Evolutionary conservation across 768 basidiomycete genomes (phyloP).

Genomic region (Amanita muscaria): DNA sequence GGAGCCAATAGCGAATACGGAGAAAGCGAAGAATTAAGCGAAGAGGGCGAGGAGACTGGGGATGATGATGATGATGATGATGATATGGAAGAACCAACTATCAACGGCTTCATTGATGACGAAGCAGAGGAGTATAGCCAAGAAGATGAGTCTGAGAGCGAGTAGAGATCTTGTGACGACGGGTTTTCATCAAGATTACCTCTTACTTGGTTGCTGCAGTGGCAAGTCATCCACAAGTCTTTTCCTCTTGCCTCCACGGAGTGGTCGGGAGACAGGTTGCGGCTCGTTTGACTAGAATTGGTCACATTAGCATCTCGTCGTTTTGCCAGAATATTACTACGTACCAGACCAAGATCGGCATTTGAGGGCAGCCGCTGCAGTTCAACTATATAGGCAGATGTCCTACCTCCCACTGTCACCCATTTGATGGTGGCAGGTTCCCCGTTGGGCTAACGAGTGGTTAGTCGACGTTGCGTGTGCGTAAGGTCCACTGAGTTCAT

Average conservation of each 20-base stretch:
- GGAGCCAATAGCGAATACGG: conserved; percentile 54
- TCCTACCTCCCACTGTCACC: conserved; percentile 69
- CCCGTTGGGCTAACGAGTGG: conserved; percentile 48
- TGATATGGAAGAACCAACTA: conserved; percentile 30
- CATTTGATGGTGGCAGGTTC: conserved; percentile 64
- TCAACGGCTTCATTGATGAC: conserved; percentile 52
- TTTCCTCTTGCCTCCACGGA: conserved; percentile 3
- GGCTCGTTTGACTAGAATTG: background rate
- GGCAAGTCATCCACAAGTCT: background rate
- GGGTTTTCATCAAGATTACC: too few species aligned
- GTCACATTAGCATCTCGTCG: background rate
- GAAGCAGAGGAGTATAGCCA: conserved; percentile 52
- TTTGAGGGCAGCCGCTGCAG: conserved; percentile 35
- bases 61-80: conserved; percentile 23
- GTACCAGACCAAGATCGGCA: background rate
- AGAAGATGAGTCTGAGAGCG: conserved; percentile 47
- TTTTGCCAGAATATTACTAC: too few species aligned
- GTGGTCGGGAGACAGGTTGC: too few species aligned
- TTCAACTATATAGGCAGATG: conserved; percentile 63
- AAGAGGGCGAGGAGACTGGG: conserved; percentile 32
- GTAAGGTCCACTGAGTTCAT: conserved; percentile 3
- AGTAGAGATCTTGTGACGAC: too few species aligned
- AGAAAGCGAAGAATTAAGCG: conserved; percentile 39
- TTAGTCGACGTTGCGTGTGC: conserved; percentile 6
- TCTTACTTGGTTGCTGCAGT: too few species aligned